Evolutionary conservation across 495 filamentous ascomycete species (phyloP), one percentile per base, ranked within the genome.

Genomic region (Durotheca rogersii): DNA sequence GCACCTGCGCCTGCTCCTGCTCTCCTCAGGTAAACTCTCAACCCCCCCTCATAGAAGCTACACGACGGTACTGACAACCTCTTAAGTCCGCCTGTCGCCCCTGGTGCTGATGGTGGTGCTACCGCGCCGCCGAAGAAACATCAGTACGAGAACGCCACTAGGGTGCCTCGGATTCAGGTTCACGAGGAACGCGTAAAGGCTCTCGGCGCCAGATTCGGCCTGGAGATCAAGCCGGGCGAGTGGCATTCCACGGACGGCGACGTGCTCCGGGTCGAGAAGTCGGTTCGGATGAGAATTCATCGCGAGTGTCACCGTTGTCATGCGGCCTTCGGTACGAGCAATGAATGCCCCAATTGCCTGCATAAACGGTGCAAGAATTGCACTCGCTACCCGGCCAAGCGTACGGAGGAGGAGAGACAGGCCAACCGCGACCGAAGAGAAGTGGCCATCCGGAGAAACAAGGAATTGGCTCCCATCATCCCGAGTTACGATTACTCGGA

Each of bases 221-320:
- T 91, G 53, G 82, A 81, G 40, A 72, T 89, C 27, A 81, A 87
- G 55, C 77, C 82, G 9, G 79, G 75, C 49, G 86, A 89, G 64
- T 87, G 83, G 84, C 80, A 79, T 55, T 70, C 73, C 35, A 66
- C 68, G 50, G 77, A 81, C 48, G 70, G 73, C 21, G 76, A 83
- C 41, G 76, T 83, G 15, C 69, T 83, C 37, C 86, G 92, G 18
- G 84, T 96, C 12, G 83, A 92, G 65, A 95, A 92, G 68, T 82
- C 87, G 12, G 89, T 96, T 52, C 87, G 89, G 54, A 94, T 97
- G 86, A 81, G 92, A 23, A 85, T 96, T 27, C 91, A 88, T 57
- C 85, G 88, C 42, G 82, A 75, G 45, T 94, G 89, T 60, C 89
- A 94, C 63, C 79, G 78, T 48, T 94, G 89, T 66, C 77, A 85